These are phyloP conservation scores for Trametes maxima DNA, from an alignment of 768 basidiomycete genomes.

Conservation along the genomic window DNA sequence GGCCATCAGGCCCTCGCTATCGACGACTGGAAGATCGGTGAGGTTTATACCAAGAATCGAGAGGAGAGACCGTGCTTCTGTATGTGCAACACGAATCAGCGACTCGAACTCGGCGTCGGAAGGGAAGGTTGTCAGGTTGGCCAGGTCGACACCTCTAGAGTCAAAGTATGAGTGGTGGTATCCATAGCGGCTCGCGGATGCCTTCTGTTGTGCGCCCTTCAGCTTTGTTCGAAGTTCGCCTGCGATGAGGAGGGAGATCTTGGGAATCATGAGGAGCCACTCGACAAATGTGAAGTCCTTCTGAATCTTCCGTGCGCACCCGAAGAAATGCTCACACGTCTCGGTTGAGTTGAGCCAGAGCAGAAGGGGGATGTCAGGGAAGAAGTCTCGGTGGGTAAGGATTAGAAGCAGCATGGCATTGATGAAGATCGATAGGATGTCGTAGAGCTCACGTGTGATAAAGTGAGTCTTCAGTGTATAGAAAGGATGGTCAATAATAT, in stretches of 20 bases:
- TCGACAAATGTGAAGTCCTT: constrained; percentile 11
- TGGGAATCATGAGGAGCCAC: constrained; percentile 1
- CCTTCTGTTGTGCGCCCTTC: constrained; percentile 3
- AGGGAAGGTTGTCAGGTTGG: neutral
- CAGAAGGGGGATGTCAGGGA: constrained; percentile 28
- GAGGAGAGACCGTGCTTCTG: neutral
- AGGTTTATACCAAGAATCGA: constrained; percentile 2
- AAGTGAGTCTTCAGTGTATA: neutral
- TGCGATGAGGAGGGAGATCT: neutral
- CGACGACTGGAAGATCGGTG: neutral
- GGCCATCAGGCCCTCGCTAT: neutral
- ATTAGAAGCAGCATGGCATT: neutral
- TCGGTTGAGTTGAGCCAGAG: constrained; percentile 5
- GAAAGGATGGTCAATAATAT: constrained; percentile 26
- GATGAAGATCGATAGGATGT: constrained; percentile 8
- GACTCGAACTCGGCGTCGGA: constrained; percentile 2
- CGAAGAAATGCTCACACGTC: constrained; percentile 6
- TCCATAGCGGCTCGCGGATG: neutral
- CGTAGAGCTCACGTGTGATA: neutral
- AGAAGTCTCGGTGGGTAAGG: constrained; percentile 35
- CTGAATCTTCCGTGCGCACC: neutral
- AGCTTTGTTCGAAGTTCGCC: neutral
- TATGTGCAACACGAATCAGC: neutral
- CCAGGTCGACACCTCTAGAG: neutral
- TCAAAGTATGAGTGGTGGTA: constrained; percentile 13